Evolutionary conservation across 208 protist species (phyloP).

Genomic region (Leishmania amazonensis): DNA sequence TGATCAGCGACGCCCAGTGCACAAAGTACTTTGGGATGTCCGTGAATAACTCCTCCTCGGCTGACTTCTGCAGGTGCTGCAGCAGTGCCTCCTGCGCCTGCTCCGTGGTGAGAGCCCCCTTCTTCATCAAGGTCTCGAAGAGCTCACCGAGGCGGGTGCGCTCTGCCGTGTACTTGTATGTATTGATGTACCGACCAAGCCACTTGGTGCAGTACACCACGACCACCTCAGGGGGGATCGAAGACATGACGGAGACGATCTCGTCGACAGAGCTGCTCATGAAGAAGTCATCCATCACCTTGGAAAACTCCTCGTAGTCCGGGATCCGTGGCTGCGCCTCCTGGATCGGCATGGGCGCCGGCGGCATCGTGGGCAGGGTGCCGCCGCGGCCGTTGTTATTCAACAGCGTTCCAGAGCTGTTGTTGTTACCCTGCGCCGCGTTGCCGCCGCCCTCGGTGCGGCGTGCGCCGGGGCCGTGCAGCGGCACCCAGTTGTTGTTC

Average conservation of each 20-base stretch:
- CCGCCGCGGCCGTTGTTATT: constrained; percentile 3
- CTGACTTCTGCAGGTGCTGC: constrained; percentile 56
- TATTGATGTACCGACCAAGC: constrained; percentile 79
- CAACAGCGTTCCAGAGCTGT: background rate
- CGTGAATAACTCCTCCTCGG: constrained; percentile 66
- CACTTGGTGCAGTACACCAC: constrained; percentile 62
- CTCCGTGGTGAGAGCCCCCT: constrained; percentile 44
- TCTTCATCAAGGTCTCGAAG: constrained; percentile 62
- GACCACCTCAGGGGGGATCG: constrained; percentile 45
- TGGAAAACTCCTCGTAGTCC: constrained; percentile 68
- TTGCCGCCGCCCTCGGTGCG: constrained; percentile 6
- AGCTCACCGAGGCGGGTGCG: constrained; percentile 76
- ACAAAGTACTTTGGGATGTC: constrained; percentile 80
- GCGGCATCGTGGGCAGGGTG: background rate
- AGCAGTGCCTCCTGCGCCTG: constrained; percentile 59
- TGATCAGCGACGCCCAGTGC: constrained; percentile 78
- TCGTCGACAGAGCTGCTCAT: constrained; percentile 58
- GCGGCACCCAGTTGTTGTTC: constrained; percentile 81
- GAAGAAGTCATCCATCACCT: constrained; percentile 85
- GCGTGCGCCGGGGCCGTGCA: constrained; percentile 46
- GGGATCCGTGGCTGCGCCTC: constrained; percentile 44
- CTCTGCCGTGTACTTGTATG: constrained; percentile 64
- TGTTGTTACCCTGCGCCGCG: background rate
- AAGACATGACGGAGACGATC: constrained; percentile 41
- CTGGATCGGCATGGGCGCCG: constrained; percentile 6